These are phyloP conservation scores for Fusarium verrucosum DNA, from an alignment of 2,329 filamentous ascomycete genomes.

Conservation along the genomic window DNA sequence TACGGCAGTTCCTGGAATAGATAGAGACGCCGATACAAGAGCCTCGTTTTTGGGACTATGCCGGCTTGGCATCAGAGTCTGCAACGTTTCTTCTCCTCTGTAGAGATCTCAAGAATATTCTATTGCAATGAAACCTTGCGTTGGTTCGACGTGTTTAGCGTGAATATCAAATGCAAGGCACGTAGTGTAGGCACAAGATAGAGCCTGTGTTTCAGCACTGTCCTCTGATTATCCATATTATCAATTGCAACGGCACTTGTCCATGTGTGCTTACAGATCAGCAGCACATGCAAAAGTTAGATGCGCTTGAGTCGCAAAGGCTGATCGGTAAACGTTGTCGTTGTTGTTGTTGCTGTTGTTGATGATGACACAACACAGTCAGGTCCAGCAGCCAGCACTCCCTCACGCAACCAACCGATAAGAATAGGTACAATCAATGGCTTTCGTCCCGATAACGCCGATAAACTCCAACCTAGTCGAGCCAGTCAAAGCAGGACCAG, in stretches of 20 bases:
- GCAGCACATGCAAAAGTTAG: constrained; percentile 13
- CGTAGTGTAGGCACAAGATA: background rate
- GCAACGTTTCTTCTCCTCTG: constrained; percentile 7
- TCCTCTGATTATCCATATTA: background rate
- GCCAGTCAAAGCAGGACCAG: background rate
- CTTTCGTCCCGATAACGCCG: constrained; percentile 13
- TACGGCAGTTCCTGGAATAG: constrained; percentile 7
- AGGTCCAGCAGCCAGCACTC: constrained; percentile 1
- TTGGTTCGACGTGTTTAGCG: background rate
- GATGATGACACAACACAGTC: background rate
- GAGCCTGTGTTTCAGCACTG: background rate
- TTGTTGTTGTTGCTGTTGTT: constrained; percentile 2
- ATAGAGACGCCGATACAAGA: constrained; percentile 1
- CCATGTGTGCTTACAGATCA: background rate
- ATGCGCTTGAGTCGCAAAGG: background rate
- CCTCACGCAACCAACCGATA: constrained; percentile 9
- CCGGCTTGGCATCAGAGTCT: constrained; percentile 10
- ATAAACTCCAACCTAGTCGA: background rate
- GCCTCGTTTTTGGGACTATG: background rate
- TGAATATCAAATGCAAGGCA: background rate
- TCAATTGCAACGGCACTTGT: background rate
- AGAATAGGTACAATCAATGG: background rate
- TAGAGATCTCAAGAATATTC: background rate
- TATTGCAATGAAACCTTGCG: background rate
- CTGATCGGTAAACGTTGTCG: background rate